Percentiles rank a stretch among this genome's conserved stretches.
Conservation (phyloP, 176 grass and related monocot genomes). For the Thalia dealbata region DNA sequence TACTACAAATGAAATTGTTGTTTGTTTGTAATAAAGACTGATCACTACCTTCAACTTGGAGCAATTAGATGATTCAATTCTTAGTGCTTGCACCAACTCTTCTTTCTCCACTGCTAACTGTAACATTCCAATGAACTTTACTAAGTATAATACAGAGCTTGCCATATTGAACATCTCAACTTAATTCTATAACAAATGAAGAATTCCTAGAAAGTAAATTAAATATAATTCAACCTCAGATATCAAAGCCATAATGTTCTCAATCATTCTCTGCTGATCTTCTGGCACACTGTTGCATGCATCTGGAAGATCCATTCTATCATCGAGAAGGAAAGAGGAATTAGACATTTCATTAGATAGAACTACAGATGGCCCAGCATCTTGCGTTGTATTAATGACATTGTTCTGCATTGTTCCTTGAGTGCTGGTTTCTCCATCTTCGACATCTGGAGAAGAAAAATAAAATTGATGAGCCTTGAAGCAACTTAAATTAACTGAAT, state of each 20-base stretch:
- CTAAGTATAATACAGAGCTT: background rate
- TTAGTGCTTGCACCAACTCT: conserved; percentile 65
- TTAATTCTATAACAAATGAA: background rate
- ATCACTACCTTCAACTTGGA: conserved; percentile 75
- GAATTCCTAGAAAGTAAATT: background rate
- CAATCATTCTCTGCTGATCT: conserved; percentile 9
- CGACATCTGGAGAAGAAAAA: conserved; percentile 58
- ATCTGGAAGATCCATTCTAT: conserved; percentile 14
- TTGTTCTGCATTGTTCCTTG: background rate
- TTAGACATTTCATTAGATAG: background rate
- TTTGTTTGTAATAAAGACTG: no score
- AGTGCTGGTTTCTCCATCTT: background rate
- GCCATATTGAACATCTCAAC: background rate
- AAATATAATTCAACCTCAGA: conserved; percentile 40
- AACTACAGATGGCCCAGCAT: background rate
- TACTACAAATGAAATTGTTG: no score
- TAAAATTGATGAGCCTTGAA: background rate
- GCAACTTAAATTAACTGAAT: background rate
- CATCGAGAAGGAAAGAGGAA: conserved; percentile 9
- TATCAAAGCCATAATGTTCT: conserved; percentile 9
- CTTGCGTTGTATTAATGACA: background rate
- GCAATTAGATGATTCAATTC: conserved; percentile 96
- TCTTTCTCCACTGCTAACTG: conserved; percentile 98
- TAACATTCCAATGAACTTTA: conserved; percentile 11
- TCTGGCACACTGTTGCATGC: background rate